A percentile compares a stretch with the other conserved stretches of the same genome.
Evolutionary conservation across 2,329 filamentous ascomycete genomes (phyloP).

Genomic region (Shiraia bambusicola): DNA sequence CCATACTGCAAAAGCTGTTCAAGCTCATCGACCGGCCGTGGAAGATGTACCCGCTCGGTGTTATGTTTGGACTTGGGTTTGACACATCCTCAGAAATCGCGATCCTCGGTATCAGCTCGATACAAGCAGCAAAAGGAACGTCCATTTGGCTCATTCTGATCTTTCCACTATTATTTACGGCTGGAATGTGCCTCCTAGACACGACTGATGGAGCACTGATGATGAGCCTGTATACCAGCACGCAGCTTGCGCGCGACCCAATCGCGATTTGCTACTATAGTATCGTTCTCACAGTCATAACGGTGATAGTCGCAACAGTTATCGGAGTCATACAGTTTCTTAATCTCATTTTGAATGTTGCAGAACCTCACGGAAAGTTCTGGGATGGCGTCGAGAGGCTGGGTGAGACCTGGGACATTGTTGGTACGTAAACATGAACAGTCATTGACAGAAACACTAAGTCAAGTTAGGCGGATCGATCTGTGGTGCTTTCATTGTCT

Average conservation of each 20-base stretch:
- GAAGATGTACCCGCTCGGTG: conserved; percentile 94
- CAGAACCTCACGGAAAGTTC: conserved; percentile 72
- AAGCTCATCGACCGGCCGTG: conserved; percentile 71
- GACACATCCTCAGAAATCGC: conserved; percentile 95
- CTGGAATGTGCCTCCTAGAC: conserved; percentile 93
- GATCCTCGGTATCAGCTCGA: conserved; percentile 82
- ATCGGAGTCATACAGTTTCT: conserved; percentile 86
- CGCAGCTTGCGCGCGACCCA: conserved; percentile 72
- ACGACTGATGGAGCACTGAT: conserved; percentile 91
- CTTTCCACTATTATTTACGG: conserved; percentile 87
- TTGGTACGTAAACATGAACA: conserved; percentile 40
- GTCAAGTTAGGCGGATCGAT: conserved; percentile 62
- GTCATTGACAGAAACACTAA: conserved; percentile 2
- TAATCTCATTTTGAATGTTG: conserved; percentile 74
- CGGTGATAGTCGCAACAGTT: conserved; percentile 78
- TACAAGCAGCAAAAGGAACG: conserved; percentile 83
- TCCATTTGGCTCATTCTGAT: conserved; percentile 93
- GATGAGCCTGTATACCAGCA: conserved; percentile 89
- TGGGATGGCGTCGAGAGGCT: conserved; percentile 79
- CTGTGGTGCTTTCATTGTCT: conserved; percentile 78
- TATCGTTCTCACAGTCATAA: conserved; percentile 80
- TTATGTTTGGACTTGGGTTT: conserved; percentile 87
- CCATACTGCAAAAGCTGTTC: conserved; percentile 73
- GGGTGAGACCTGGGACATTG: conserved; percentile 41
- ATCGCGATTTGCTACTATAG: conserved; percentile 96